Base-by-base conservation (phyloP, 1,284 basidiomycete genomes). In the Naganishia cerealis region DNA sequence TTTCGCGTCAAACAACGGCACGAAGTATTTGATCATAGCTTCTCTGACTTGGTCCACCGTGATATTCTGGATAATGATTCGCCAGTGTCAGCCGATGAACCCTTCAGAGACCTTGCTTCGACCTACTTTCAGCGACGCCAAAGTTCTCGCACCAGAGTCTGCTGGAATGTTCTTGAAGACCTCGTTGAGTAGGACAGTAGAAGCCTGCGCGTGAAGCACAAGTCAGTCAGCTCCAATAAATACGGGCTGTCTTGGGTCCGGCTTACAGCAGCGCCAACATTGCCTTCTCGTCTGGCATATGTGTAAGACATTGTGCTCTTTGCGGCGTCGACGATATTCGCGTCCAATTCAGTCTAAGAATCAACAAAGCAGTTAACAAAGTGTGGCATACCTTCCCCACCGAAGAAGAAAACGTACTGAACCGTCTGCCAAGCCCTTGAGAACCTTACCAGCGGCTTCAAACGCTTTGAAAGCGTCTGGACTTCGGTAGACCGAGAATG, bases 281-380 rank as follows among this genome's bases (percentile, higher is more conserved):
- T 96, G 33, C 92, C 89, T 38, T 95, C 90, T 56, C 85, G 84
- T 74, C 88, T 87, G 0, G 94, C 88, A 7, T 93, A 89, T 24
- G 85, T 84, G 77, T 88, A 98, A 10, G 95, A 92, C 73, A 97
- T 88, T 65, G 87, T 91, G 68, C 90, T 92, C 82, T 96, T 94
- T 4, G 94, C 93, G 0, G 91, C 90, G 74, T 98, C 94, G 21
- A 99, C 81, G 10, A 88, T 88, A 5, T 91, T 90, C 67, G 88
- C 85, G 65, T 94, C 91, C 13, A 99, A 83, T 57, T 86, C 84
- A 73, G 92, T 87, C 92, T 96, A 72, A n/a, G 50, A 42, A 29
- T 52, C 58, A 42, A 39, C 33, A 66, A 46, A n/a, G 9, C 36
- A 24, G 24, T 53, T 2, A 26, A 15, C 12, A 26, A 24, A 43